Evolutionary conservation across 441 rosid species (phyloP), one percentile per base, ranked within the genome.

Genomic region (Cnidoscolus chayamansa): DNA sequence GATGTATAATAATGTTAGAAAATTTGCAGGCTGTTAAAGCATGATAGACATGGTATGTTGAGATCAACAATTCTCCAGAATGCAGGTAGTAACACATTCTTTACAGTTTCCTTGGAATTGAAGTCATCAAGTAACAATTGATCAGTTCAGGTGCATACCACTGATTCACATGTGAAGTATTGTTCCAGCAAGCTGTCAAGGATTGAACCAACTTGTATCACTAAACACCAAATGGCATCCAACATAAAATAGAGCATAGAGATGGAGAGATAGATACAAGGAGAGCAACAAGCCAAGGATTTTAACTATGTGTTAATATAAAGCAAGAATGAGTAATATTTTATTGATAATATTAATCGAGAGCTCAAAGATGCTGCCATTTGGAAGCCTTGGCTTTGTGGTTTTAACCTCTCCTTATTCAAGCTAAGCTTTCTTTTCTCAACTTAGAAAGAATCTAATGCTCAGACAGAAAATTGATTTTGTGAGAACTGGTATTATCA

Each of bases 101-200:
- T 30, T 20, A 67, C 30, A 63, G 67, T 19, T 2, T 11, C 16
- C 55, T 9, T 4, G 64, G 47, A 55, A 43, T 30, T 19, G 6
- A 10, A 68, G 67, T 68, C 60, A 65, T 50, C 43, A 50, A 9
- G 50, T 9, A 67, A 62, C 13, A 49, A 76, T 55, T 63, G 51
- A 48, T 64, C 64, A 72, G 58, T 67, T 63, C 62, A 62, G 81
- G 51, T 49, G 59, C 47, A 37, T 89, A 91, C 98, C 98, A 93
- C 63, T 86, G 79, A 72, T 82, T 86, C 76, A 93, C 82, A 72
- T 86, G 93, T 48, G 88, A 81, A 65, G 94, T 90, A 12, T 80
- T 77, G 54, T 62, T 82, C 98, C 97, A 94, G 84, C 98, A 94
- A 82, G 73, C 98, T 90, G 86, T 75, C 78, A 85, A 75, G 17